These are phyloP conservation scores for Rhizophora mangle DNA, from an alignment of 345 rosid species.

Conservation along the genomic window DNA sequence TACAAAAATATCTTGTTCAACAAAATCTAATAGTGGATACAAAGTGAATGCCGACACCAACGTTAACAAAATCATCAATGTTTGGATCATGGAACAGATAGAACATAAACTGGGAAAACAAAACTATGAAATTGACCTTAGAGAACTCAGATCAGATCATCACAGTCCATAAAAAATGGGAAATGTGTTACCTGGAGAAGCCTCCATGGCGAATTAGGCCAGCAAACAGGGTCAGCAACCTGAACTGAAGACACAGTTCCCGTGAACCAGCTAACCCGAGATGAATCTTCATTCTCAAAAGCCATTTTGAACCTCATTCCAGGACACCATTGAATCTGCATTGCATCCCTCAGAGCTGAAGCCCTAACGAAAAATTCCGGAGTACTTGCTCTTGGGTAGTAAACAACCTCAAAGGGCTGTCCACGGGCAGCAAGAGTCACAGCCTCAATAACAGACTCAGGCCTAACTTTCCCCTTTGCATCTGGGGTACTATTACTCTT, in stretches of 20 bases:
- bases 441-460: constrained; percentile 74
- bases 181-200: constrained; percentile 64
- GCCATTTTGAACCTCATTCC: constrained; percentile 99
- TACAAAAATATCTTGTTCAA: no score
- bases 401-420: constrained; percentile 70
- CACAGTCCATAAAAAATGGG: background rate
- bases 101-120: no score
- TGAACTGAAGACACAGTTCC: constrained; percentile 81
- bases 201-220: constrained; percentile 97
- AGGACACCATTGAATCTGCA: constrained; percentile 75
- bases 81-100: no score
- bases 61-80: no score
- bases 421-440: constrained; percentile 59
- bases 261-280: constrained; percentile 96
- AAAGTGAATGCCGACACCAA: no score
- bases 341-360: constrained; percentile 56
- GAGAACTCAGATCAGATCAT: background rate
- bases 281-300: constrained; percentile 88
- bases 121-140: background rate
- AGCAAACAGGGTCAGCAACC: constrained; percentile 65
- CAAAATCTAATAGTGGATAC: no score
- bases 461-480: constrained; percentile 49
- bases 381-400: constrained; percentile 79
- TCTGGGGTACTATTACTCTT: constrained; percentile 41
- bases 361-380: constrained; percentile 86